Evolutionary conservation across 176 grass and related monocot species (phyloP), one percentile per base, ranked within the genome.

Genomic region (Olyra latifolia): DNA sequence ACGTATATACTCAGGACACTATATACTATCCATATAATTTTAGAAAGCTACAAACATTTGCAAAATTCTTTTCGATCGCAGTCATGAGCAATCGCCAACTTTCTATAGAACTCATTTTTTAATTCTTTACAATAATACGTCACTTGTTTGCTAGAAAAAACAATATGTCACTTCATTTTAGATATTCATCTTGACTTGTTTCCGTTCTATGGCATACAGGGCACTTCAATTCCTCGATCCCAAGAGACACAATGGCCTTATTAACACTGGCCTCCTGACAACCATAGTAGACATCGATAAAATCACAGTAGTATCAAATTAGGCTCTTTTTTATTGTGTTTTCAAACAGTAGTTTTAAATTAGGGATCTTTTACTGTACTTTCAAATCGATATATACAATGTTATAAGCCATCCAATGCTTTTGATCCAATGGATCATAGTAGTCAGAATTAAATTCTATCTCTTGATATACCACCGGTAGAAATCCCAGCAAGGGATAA

Each of bases 201-300:
- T 73, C 65, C 48, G 8, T 82, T 71, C 45, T 27, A 47, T 74
- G 35, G 28, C 52, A 35, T 77, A 32, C 90, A 89, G 86, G 88
- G 78, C 83, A 41, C 77, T 77, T 89, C 86, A 85, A 46, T 87
- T 83, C 79, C 62, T 72, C 86, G 89, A 14, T 61, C 77, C 38
- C 85, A 87, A 85, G 88, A 93, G 81, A 52, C 71, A 80, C 69
- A 83, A 81, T 87, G 77, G 84, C 81, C 69, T 72, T 89, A 93
- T 52, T 56, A 79, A 57, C 80, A 85, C 88, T 89, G 91, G 91
- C 86, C 91, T 72, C 91, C 86, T 83, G 91, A 93, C 77, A 88
- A 85, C 40, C 76, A 76, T 79, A 74, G 89, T 88, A 89, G 88
- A 63, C 93, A 90, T 89, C 77, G 88, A 55, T 89, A 56, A 13